A percentile compares a stretch with the other conserved stretches of the same genome.
Conservation (phyloP, 208 protist genomes). For the Wallacemonas sp. region DNA sequence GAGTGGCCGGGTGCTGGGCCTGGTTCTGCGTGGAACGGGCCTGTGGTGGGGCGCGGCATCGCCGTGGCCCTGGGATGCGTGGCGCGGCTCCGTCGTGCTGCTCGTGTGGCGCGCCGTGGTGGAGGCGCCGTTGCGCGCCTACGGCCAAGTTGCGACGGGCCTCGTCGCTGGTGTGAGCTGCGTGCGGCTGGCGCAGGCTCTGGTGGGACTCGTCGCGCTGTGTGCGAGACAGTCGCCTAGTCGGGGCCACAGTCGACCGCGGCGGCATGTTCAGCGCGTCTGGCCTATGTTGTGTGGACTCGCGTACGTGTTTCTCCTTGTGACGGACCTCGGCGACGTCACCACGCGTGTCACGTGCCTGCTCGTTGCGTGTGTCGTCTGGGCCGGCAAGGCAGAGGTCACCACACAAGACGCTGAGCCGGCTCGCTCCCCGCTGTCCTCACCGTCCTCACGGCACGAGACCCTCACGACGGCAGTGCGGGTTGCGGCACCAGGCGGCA, state of each 20-base stretch:
- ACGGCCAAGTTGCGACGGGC: neutral
- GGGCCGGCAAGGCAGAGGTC: no score
- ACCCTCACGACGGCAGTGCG: neutral
- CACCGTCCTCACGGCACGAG: no score
- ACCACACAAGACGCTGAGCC: neutral
- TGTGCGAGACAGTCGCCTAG: no score
- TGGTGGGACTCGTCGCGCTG: neutral
- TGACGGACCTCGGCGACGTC: neutral
- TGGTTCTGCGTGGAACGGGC: neutral
- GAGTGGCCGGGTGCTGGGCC: conserved; percentile 15
- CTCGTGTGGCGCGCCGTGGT: neutral
- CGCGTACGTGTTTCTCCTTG: neutral
- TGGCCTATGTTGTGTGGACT: no score
- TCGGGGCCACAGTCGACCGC: no score
- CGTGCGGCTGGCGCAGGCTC: neutral
- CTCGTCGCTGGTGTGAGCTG: neutral
- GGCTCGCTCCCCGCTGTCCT: no score
- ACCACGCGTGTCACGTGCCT: conserved; percentile 17
- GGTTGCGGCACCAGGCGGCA: no score
- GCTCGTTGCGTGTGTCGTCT: conserved; percentile 23
- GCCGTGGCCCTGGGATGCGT: neutral
- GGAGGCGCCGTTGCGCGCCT: neutral
- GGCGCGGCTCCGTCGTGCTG: neutral
- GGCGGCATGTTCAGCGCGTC: no score
- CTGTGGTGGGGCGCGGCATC: neutral